Percentiles rank a stretch among this genome's conserved stretches.
These are phyloP conservation scores for Dissophora globulifera DNA, from an alignment of 192 early-diverging fungal species.

Conservation along the genomic window DNA sequence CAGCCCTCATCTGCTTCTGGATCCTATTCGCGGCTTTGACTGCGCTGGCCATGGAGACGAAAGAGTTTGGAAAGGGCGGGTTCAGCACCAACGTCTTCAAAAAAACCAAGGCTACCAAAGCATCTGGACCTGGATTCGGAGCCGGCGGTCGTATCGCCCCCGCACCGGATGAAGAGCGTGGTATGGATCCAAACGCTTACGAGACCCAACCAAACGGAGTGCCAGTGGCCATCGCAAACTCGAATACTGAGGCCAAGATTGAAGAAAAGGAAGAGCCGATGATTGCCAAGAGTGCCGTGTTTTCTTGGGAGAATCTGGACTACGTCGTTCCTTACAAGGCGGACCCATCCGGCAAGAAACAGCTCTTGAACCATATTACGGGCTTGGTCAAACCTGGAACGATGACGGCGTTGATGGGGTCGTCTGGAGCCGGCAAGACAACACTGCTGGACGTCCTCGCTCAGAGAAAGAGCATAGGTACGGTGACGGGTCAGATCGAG, in stretches of 20 bases:
- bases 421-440: constrained; percentile 81
- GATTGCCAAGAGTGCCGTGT: constrained; percentile 58
- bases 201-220: constrained; percentile 72
- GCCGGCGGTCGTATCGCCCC: constrained; percentile 53
- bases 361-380: constrained; percentile 72
- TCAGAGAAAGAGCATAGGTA: constrained; percentile 80
- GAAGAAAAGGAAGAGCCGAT: constrained; percentile 49
- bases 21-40: constrained; percentile 51
- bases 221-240: constrained; percentile 40
- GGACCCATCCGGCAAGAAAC: constrained; percentile 62
- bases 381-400: constrained; percentile 79
- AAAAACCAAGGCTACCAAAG: constrained; percentile 38
- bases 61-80: constrained; percentile 69
- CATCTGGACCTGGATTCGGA: constrained; percentile 30
- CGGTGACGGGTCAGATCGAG: constrained; percentile 75
- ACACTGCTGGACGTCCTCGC: constrained; percentile 81
- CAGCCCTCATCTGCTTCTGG: constrained; percentile 63
- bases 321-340: constrained; percentile 77
- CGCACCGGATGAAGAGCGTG: constrained; percentile 47
- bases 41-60: constrained; percentile 68
- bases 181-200: constrained; percentile 16
- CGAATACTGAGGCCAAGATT: constrained; percentile 7
- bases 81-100: constrained; percentile 64
- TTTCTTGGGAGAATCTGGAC: constrained; percentile 73
- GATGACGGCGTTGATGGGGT: constrained; percentile 89